These are phyloP conservation scores for Hypoxylon fragiforme DNA, from an alignment of 495 filamentous ascomycete genomes.

Conservation along the genomic window DNA sequence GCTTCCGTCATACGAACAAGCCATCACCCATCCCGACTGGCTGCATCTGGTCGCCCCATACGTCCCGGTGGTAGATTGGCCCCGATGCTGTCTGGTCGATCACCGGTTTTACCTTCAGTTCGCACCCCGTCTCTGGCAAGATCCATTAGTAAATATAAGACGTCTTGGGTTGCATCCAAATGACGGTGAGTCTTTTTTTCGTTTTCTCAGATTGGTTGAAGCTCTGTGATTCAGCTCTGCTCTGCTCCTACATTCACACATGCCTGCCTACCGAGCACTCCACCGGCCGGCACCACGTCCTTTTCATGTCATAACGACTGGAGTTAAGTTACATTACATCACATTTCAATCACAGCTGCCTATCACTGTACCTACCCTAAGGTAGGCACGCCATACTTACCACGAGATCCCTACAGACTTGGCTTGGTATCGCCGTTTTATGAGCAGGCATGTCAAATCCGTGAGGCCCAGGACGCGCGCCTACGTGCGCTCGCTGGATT, in stretches of 20 bases:
- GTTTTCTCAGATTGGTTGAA: too few relatives aligned
- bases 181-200: constrained; percentile 36
- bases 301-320: too few relatives aligned
- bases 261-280: too few relatives aligned
- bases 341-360: too few relatives aligned
- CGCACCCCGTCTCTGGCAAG: constrained; percentile 51
- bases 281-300: too few relatives aligned
- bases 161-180: constrained; percentile 39
- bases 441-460: constrained; percentile 32
- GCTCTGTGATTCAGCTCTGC: background rate
- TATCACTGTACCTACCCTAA: too few relatives aligned
- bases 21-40: constrained; percentile 47
- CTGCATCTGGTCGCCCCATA: constrained; percentile 46
- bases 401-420: constrained; percentile 35
- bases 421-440: constrained; percentile 45
- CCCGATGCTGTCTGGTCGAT: constrained; percentile 47
- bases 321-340: too few relatives aligned
- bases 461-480: constrained; percentile 33
- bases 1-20: constrained; percentile 50
- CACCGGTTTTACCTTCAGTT: constrained; percentile 47
- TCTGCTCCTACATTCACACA: background rate
- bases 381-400: background rate
- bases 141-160: constrained; percentile 41
- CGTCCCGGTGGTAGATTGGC: constrained; percentile 38
- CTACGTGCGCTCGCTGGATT: constrained; percentile 44